Evolutionary conservation across 805 yeast genomes (phyloP).

Genomic region (Metschnikowia aberdeeniae): DNA sequence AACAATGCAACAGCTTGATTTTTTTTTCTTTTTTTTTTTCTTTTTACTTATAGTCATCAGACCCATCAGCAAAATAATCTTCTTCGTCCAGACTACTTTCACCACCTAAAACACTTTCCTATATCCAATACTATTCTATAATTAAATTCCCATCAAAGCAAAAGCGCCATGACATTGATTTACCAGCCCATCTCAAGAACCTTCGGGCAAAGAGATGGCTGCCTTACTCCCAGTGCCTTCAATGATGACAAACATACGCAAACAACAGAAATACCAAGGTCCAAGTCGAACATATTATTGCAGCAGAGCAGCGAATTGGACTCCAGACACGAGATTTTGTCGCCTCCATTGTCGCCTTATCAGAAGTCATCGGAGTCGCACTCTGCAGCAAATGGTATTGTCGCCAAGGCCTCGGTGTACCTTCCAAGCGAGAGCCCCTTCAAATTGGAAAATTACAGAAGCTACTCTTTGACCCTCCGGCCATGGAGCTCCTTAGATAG

Average conservation of each 20-base stretch:
- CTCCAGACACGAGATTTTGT: constrained; percentile 20
- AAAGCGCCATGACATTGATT: constrained; percentile 25
- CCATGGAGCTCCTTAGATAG: constrained; percentile 47
- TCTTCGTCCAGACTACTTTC: not conserved
- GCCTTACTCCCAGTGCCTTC: constrained; percentile 28
- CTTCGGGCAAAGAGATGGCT: constrained; percentile 28
- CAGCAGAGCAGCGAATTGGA: constrained; percentile 1
- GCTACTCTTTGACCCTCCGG: constrained; percentile 45
- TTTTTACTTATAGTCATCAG: constrained; percentile 7
- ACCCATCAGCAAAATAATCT: not conserved
- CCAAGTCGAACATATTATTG: not conserved
- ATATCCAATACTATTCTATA: not conserved
- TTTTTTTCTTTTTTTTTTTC: constrained; percentile 8
- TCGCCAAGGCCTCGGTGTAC: constrained; percentile 9
- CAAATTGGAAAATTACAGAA: constrained; percentile 46
- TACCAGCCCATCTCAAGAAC: constrained; percentile 33
- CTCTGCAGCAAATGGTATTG: constrained; percentile 8
- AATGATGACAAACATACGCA: constrained; percentile 7
- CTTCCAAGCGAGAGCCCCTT: constrained; percentile 29
- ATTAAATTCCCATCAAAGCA: not conserved
- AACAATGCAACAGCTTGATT: constrained; percentile 12
- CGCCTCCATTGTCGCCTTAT: constrained; percentile 28
- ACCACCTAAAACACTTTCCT: not conserved
- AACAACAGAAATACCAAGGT: not conserved
- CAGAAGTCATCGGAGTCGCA: constrained; percentile 12